phyloP scores from a whole-genome alignment of 2,329 filamentous ascomycete genomes.

The Pyrenochaeta sp. region DNA sequence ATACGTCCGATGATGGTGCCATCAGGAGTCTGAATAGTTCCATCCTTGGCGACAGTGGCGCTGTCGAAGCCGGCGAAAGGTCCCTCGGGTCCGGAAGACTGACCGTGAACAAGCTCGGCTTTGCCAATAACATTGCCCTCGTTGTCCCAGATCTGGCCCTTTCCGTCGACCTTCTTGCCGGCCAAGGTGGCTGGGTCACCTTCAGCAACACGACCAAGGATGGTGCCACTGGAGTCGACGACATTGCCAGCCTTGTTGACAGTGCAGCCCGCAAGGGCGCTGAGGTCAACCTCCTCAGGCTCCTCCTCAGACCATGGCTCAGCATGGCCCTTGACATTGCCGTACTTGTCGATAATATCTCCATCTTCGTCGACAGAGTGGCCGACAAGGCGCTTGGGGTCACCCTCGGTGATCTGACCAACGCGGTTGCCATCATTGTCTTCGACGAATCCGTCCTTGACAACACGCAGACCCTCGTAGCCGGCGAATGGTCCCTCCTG shows the following conservation, averaged over 20 bases:
- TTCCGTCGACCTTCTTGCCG: constrained; percentile 68
- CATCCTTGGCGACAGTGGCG: constrained; percentile 65
- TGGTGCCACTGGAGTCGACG: constrained; percentile 66
- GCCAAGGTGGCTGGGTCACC: constrained; percentile 65
- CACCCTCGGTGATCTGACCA: constrained; percentile 74
- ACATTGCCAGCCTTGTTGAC: constrained; percentile 72
- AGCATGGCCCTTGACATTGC: constrained; percentile 67
- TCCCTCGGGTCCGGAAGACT: constrained; percentile 61
- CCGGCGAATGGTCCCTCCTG: constrained; percentile 74
- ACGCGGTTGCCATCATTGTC: constrained; percentile 81
- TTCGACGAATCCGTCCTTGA: constrained; percentile 76
- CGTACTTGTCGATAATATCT: constrained; percentile 81
- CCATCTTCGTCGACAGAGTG: constrained; percentile 82
- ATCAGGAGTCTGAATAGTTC: constrained; percentile 58
- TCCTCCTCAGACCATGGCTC: constrained; percentile 64
- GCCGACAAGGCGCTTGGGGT: constrained; percentile 75
- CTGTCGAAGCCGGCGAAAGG: constrained; percentile 68
- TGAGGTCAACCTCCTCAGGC: constrained; percentile 62
- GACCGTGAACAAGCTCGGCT: constrained; percentile 65
- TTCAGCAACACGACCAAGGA: constrained; percentile 65
- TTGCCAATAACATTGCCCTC: constrained; percentile 68
- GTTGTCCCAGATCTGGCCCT: constrained; percentile 71
- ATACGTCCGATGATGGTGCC: constrained; percentile 60
- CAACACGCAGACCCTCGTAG: constrained; percentile 69
- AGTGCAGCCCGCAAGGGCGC: constrained; percentile 66